Base-by-base conservation (phyloP, 305 asterid species). In the Vinca major region DNA sequence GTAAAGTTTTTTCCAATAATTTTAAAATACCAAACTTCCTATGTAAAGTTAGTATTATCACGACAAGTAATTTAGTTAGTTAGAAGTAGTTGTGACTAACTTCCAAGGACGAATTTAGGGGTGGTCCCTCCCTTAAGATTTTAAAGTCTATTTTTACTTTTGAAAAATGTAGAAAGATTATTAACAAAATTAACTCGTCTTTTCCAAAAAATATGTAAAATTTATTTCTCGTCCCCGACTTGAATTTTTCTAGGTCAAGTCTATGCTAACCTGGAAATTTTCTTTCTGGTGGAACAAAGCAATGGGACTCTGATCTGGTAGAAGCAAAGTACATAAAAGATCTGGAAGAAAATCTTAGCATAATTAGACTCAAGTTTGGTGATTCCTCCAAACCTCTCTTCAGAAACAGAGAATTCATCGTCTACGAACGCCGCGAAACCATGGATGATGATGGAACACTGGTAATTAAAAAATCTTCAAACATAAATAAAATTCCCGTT, bases 391-490 rank as follows among this genome's bases (percentile, higher is more conserved):
- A 91, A 83, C 90, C 95, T 2, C 83, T 89, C 12, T 87, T 91
- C 80, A 78, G 95, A 69, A 91, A 91, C 86, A 77, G 96, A 73
- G 97, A 91, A 73, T 91, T 91, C 65, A 86, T 91, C 10, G 95
- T 91, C 41, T 91, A 91, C 68, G 95, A 91, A 66, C 79, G 96
- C 57, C 87, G 94, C 0, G 94, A 91, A 78, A 80, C 95, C 54
- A 91, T 89, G 96, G 98, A 87, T 13, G 98, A 87, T 13, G 98
- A 91, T 63, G 96, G 98, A 14, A 91, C 98, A 39, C 70, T 89
- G 86, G 97, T 91, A 41, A 41, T 41, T 41, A 4, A 41, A 66
- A 49, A 20, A 58, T n/a, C 51, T 55, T 41, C 4, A 49, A 39
- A 20, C 37, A 53, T 33, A 13, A 3, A 52, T 47, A 39, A 19